phyloP scores from a whole-genome alignment of 1,284 basidiomycete species.

The Rhodotorula sp. region DNA sequence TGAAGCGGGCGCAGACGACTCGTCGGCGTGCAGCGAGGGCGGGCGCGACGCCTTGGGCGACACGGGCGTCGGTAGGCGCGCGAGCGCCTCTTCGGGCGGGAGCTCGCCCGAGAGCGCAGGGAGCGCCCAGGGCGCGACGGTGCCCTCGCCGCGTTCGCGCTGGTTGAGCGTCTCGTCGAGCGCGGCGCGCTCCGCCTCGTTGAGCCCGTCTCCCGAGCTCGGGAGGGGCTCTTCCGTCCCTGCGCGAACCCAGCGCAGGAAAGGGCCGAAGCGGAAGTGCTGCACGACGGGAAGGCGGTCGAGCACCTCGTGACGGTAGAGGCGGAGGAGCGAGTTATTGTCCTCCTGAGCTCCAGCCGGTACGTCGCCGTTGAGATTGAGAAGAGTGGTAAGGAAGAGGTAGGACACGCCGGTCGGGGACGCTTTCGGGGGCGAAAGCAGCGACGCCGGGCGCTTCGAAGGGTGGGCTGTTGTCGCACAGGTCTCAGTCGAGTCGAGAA shows the following conservation, averaged over 20 bases:
- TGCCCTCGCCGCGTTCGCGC: conserved; percentile 15
- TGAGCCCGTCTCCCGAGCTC: conserved; percentile 12
- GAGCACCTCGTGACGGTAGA: conserved; percentile 97
- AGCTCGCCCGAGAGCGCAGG: conserved; percentile 15
- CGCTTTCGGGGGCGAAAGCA: conserved; percentile 61
- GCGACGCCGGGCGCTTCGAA: conserved; percentile 61
- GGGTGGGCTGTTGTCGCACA: conserved; percentile 53
- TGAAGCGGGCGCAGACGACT: too few relatives aligned
- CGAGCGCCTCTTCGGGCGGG: conserved; percentile 3
- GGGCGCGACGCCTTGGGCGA: not conserved
- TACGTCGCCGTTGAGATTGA: conserved; percentile 67
- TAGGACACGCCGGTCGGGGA: conserved; percentile 47
- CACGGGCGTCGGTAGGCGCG: not conserved
- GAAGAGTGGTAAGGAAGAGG: conserved; percentile 60
- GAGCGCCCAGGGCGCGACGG: conserved; percentile 35
- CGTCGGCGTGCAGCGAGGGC: not conserved
- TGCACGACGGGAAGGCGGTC: conserved; percentile 93
- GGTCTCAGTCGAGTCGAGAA: not conserved
- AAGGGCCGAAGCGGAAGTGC: conserved; percentile 75
- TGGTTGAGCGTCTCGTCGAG: conserved; percentile 1
- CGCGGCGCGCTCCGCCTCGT: conserved; percentile 10
- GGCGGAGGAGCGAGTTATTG: conserved; percentile 84
- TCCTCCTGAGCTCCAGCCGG: conserved; percentile 59
- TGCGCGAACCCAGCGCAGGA: conserved; percentile 35
- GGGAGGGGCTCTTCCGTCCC: conserved; percentile 16